Evolutionary conservation across 164 flowering plant species (phyloP), one percentile per base, ranked within the genome.

Genomic region (Kingdonia uniflora): DNA sequence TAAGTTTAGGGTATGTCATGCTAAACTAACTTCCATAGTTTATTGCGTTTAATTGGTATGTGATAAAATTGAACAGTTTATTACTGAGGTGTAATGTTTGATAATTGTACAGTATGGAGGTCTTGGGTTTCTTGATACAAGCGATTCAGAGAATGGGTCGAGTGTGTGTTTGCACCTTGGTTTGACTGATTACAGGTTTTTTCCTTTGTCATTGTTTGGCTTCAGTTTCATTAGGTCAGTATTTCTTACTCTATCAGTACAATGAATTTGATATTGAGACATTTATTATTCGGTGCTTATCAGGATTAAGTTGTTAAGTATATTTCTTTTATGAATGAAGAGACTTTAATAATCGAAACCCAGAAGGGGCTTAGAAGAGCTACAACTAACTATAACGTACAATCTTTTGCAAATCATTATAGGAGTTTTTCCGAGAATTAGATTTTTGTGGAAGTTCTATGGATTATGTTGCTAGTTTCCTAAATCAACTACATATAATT

Each of bases 141-240:
- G 50, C 62, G 73, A 60, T 58, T 67, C 80, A 15, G 56, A 60
- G 39, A 56, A 77, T 38, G 63, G 61, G 26, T 43, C 65, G 41
- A 58, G 54, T 60, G 80, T 80, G 1, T 71, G 81, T 62, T 82
- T 89, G 43, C 81, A 72, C 68, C 85, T 89, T 56, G 92, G 97
- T 59, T 65, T 84, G 74, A 89, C 97, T 33, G 90, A 89, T 74
- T 85, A 88, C 70, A 85, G 97, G 97, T 84, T 48, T 60, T 49
- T 65, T 55, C 43, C 63, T 48, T 58, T 60, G 38, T 53, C 54
- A 29, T 46, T 48, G 19, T 19, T 22, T 54, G 14, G 29, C 10
- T 16, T 6, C 14, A 21, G 16, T 6, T 8, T 2, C 5, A 13
- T 24, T 13, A n/a, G 15, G 26, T 50, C 11, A 19, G 5, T 37